phyloP scores from a whole-genome alignment of 805 yeast genomes.

The Wickerhamomyces sydowiorum region DNA sequence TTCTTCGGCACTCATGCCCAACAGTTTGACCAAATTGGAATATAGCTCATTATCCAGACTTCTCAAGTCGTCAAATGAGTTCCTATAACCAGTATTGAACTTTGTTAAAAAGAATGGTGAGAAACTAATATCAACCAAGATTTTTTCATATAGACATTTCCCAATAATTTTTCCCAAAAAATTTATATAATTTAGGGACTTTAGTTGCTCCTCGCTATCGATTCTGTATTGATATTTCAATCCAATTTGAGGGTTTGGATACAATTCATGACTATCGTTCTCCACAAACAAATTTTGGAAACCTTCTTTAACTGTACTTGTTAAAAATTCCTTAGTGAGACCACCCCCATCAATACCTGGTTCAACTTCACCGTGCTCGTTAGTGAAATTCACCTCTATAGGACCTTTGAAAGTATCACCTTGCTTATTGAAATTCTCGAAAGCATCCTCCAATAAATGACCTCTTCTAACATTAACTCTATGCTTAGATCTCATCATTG shows the following conservation, averaged over 20 bases:
- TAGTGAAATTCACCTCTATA: constrained; percentile 60
- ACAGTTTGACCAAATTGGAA: constrained; percentile 54
- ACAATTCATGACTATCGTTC: constrained; percentile 53
- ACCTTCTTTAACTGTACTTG: constrained; percentile 64
- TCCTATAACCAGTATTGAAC: constrained; percentile 35
- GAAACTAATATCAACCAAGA: constrained; percentile 75
- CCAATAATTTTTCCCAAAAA: constrained; percentile 85
- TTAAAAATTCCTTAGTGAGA: constrained; percentile 82
- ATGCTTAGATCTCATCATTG: constrained; percentile 16
- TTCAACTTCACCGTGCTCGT: constrained; percentile 68
- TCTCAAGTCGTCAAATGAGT: constrained; percentile 73
- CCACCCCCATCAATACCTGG: constrained; percentile 98
- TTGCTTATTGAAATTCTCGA: constrained; percentile 42
- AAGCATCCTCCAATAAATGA: constrained; percentile 70
- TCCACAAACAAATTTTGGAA: constrained; percentile 43
- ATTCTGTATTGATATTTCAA: constrained; percentile 27
- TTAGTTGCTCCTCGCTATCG: constrained; percentile 23
- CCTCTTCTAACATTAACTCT: constrained; percentile 63
- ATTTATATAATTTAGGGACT: constrained; percentile 31
- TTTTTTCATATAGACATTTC: constrained; percentile 80
- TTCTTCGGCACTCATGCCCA: constrained; percentile 48
- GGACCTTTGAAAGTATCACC: constrained; percentile 54
- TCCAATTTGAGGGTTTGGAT: constrained; percentile 62
- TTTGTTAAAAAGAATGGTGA: constrained; percentile 80
- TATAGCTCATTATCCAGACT: constrained; percentile 67